Evolutionary conservation across 495 filamentous ascomycete genomes (phyloP), one percentile per base, ranked within the genome.

Genomic region (Bryoglossum gracile): DNA sequence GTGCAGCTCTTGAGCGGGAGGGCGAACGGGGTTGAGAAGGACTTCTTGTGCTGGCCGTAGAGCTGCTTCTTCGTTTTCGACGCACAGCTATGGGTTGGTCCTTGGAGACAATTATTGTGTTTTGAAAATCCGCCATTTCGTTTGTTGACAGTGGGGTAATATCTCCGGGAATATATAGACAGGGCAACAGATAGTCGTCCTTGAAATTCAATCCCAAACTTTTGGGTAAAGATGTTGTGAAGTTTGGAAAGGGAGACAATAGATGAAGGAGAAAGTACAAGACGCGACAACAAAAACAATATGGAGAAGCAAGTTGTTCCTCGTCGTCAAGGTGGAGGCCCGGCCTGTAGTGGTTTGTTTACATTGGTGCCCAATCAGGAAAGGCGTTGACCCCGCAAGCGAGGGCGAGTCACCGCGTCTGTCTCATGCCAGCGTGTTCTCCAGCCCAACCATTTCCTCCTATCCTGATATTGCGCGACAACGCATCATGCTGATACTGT

Each of bases 61-160:
- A 19, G 41, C 52, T 59, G 23, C 41, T 53, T 1, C 56, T 51
- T 47, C 52, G 11, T 18, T 50, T 55, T 44, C 35, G 45, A 13
- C 56, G 56, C 3, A 55, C 32, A 2, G 56, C 43, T 18, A 55
- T 40, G 6, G 56, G 56, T 30, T 36, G 38, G 24, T 55, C 56
- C 28, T 59, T 48, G 26, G 46, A 25, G 24, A 48, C 16, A 9
- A 50, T 42, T 9, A 17, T 43, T 10, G 35, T 26, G 25, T 33
- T 3, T 22, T 48, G 33, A 19, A 43, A 14, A 24, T 46, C 45
- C 16, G 48, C 48, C 52, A 53, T 51, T 37, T 13, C 41, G 38
- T 8, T 30, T 6, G 34, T 8, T 8, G 3, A 41, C 21, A 14
- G 41, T n/a, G 41, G 41, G 41, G 41, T 43, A 43, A 32, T 30